Conservation (phyloP, 176 grass and related monocot genomes). For the Carex kokanica region DNA sequence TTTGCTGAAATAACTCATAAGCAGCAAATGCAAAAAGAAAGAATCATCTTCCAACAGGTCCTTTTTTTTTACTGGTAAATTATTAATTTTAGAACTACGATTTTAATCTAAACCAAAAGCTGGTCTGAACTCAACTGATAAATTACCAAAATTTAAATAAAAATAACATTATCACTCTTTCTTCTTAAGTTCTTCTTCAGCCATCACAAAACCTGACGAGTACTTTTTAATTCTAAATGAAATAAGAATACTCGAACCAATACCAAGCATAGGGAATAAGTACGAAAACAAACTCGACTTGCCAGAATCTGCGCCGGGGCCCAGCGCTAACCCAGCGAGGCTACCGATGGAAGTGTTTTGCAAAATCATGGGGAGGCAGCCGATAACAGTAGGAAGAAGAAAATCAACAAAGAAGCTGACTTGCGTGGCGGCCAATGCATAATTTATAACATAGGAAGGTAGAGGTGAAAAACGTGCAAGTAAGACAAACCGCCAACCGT, state of each 20-base stretch:
- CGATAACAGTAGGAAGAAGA: conserved; percentile 80
- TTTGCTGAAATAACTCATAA: conserved; percentile 20
- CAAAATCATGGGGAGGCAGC: conserved; percentile 96
- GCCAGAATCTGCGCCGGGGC: conserved; percentile 55
- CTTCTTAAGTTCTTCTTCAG: conserved; percentile 38
- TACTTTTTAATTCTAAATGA: conserved; percentile 91
- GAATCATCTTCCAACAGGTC: conserved; percentile 21
- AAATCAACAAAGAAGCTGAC: conserved; percentile 86
- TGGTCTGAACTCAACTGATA: not conserved
- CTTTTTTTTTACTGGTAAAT: not conserved
- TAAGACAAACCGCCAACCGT: conserved; percentile 92
- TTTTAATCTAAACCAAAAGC: conserved; percentile 7
- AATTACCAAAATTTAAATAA: not conserved
- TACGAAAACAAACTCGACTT: conserved; percentile 69
- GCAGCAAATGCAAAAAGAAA: conserved; percentile 28
- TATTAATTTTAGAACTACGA: not conserved
- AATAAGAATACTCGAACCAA: conserved; percentile 76
- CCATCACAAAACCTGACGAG: conserved; percentile 57
- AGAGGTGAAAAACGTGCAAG: conserved; percentile 92
- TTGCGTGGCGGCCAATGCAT: conserved; percentile 73
- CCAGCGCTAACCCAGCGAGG: conserved; percentile 77
- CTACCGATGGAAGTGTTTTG: conserved; percentile 93
- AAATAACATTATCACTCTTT: not conserved
- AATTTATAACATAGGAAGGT: conserved; percentile 94
- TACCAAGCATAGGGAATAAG: conserved; percentile 73